Base-by-base conservation (phyloP, 2,329 filamentous ascomycete species). In the Pezicula carpinea region DNA sequence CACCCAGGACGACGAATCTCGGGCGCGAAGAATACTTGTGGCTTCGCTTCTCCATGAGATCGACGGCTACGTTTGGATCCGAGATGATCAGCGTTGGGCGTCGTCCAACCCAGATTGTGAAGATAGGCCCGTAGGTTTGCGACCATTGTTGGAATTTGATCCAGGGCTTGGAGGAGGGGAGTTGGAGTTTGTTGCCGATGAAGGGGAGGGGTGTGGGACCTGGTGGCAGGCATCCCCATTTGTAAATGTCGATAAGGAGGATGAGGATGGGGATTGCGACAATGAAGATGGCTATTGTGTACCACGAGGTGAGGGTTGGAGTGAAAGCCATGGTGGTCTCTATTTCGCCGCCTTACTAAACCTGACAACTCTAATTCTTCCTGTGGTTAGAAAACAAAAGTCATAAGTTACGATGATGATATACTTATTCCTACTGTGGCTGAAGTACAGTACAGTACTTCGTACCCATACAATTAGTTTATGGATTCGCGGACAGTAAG, bases 61-160 rank as follows among this genome's bases (percentile, higher is more conserved):
- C 71, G 1, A 63, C 64, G 0, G 70, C 71, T 1, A 73, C 59
- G 11, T 64, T 54, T 0, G 70, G 69, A 50, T 74, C 71, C 0
- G 66, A 72, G 42, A 74, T 61, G 43, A 74, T 61, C 5, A 75
- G 49, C 0, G 70, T 71, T 2, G 70, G 70, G 10, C 63, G 66
- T n/a, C 70, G 62, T 0, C 71, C 71, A 21, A 73, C 68, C 71
- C 70, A 73, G 49, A 74, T 64, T 2, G 71, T 74, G 56, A 69
- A 73, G 41, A 74, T 72, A 4, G 70, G 69, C 0, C 71, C 72
- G 50, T 74, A 74, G 19, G 35, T 56, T 39, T 66, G 63, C 8
- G 68, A 67, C 70, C 70, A 73, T 46, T 67, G 56, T 51, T 72
- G 59, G 57, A 74, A 69, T 44, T 66, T 60, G 8, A 69, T 47